These are phyloP conservation scores for Eucalyptus fibrosa DNA, from an alignment of 345 rosid genomes.

Conservation along the genomic window DNA sequence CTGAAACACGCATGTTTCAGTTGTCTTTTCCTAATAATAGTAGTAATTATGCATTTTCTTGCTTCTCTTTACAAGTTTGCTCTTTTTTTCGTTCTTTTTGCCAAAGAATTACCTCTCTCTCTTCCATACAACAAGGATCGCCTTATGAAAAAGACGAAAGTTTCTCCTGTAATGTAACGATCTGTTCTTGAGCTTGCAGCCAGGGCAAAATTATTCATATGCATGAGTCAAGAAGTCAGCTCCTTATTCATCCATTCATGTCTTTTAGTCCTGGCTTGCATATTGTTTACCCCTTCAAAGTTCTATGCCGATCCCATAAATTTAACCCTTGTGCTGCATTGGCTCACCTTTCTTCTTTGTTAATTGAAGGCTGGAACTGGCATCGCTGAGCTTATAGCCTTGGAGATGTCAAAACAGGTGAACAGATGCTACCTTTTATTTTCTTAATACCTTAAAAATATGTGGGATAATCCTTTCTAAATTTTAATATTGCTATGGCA, in stretches of 20 bases:
- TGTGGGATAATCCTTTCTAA: background rate
- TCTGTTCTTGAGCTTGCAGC: background rate
- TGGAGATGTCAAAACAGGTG: slow-evolving; percentile 63
- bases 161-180: background rate
- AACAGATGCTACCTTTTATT: background rate
- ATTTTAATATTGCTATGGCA: slow-evolving; percentile 8
- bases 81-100: background rate
- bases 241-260: background rate
- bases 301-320: background rate
- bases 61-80: background rate
- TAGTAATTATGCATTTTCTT: background rate
- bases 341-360: background rate
- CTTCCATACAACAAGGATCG: background rate
- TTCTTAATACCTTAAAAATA: background rate
- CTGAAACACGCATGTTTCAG: background rate
- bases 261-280: background rate
- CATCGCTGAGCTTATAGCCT: slow-evolving; percentile 93
- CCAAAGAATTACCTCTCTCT: background rate
- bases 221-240: background rate
- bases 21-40: background rate
- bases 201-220: background rate
- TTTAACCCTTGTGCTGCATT: background rate
- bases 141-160: background rate
- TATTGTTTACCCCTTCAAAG: background rate
- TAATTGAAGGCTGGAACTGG: slow-evolving; percentile 85